Evolutionary conservation across 2,329 filamentous ascomycete genomes (phyloP), one percentile per base, ranked within the genome.

Genomic region (Exserohilum turcica): DNA sequence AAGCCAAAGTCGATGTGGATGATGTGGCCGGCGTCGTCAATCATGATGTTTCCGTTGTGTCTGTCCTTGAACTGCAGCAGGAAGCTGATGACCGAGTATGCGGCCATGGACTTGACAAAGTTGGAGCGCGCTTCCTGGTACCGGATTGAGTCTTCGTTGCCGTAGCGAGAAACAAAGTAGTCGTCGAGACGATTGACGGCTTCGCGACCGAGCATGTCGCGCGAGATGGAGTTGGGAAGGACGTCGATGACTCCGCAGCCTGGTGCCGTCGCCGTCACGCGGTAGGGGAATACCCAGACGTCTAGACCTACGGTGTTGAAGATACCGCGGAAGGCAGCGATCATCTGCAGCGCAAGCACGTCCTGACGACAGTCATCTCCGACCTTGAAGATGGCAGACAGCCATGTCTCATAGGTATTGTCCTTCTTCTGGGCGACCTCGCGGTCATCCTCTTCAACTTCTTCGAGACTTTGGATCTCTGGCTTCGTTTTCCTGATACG

Each of bases 351-450:
- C 2, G 94, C 94, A 55, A 99, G 82, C 46, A 99, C 90, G 67
- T 99, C 95, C 77, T 99, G 94, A 44, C 94, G 89, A 73, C 94
- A 97, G 75, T 99, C 94, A 72, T 99, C 94, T 57, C 94, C 94
- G 43, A 99, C 95, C 75, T 99, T 99, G 86, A 99, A 99, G 70
- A 99, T 99, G 51, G 93, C 94, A 2, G 92, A 96, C 75, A 99
- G 94, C 95, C 94, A 97, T n/a, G 93, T 89, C 74, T 99, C 95
- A 63, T 96, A 86, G 0, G 86, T 90, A 65, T 83, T 85, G 31
- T 59, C 47, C 66, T 71, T 59, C 63, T 67, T 64, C 24, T 39
- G 46, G 51, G 60, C 60, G 39, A 60, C 71, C 50, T 59, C 70
- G 18, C 73, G 51, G 40, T 72, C 61, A 38, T 73, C 60, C 2